A percentile compares a stretch with the other conserved stretches of the same genome.
Evolutionary conservation across 2,329 filamentous ascomycete species (phyloP).

Genomic region (Fusarium buxicola): DNA sequence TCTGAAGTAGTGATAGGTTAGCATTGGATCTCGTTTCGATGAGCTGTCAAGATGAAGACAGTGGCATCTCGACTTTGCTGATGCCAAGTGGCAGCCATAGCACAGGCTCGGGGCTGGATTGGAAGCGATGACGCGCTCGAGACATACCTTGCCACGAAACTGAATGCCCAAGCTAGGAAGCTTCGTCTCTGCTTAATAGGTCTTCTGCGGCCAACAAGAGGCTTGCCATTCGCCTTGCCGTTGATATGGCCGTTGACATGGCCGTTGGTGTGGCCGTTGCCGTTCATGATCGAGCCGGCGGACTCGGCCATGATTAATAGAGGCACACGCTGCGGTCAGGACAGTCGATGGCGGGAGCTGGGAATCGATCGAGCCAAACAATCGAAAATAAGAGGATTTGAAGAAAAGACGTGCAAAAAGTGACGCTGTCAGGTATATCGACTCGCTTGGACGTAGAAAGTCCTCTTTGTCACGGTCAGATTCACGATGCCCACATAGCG

Average conservation of each 20-base stretch:
- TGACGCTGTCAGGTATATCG: conserved; percentile 10
- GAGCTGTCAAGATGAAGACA: not conserved
- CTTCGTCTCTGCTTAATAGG: conserved; percentile 41
- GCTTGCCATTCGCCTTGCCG: conserved; percentile 48
- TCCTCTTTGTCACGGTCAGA: conserved; percentile 23
- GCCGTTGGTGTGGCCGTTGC: conserved; percentile 55
- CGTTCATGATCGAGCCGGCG: conserved; percentile 48
- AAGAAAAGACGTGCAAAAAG: conserved; percentile 12
- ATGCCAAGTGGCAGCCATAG: conserved; percentile 14
- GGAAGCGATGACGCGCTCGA: conserved; percentile 12
- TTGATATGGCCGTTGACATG: conserved; percentile 57
- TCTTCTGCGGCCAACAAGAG: conserved; percentile 37
- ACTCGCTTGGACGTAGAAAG: conserved; percentile 26
- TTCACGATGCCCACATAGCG: conserved; percentile 24
- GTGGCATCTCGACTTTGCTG: conserved; percentile 7
- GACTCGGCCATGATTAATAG: conserved; percentile 52
- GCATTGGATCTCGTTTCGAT: not conserved
- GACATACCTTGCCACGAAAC: conserved; percentile 65
- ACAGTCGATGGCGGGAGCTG: conserved; percentile 17
- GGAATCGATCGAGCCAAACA: conserved; percentile 26
- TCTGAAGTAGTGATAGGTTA: conserved; percentile 57
- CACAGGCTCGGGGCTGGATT: not conserved
- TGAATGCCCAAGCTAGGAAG: conserved; percentile 57
- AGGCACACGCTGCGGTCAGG: conserved; percentile 32
- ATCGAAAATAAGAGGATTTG: conserved; percentile 17